Evolutionary conservation across 768 basidiomycete genomes (phyloP), one percentile per base, ranked within the genome.

Genomic region (Polyporus arcularius): DNA sequence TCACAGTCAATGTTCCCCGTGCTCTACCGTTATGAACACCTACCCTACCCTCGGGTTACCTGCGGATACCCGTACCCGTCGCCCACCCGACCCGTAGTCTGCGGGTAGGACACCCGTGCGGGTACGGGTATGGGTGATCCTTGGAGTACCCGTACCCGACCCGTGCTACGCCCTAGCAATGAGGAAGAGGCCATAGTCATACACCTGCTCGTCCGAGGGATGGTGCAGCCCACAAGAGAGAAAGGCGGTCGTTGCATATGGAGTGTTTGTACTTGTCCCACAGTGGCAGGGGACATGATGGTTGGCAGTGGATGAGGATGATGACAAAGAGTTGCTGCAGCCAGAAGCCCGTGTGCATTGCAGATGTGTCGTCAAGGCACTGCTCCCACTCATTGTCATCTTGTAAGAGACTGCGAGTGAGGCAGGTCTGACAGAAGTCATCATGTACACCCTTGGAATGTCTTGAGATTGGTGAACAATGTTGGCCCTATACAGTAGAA

Each of bases 181-280:
- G 3, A 79, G 72, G 63, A 65, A 75, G 5, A 83, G 77, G 15
- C 80, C 79, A 74, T 77, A 80, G 60, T 81, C 77, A 64, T 70
- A 75, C 2, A 76, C 55, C 18, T 75, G 49, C 2, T 74, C 75
- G 1, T 74, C 57, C 14, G 75, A 65, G 1, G 73, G 68, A 18
- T 73, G 39, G 0, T 5, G 31, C 14, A 60, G 46, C 4, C 63
- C 59, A 4, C 63, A 52, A 9, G 10, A 30, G 8, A 43, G 50
- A 2, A 2, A 81, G 66, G 0, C 56, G 56, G 57, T 82, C 77
- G 72, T 82, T 77, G 70, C 79, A 81, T 4, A 82, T 78, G 14
- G 67, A 30, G 0, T 30, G 4, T 12, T 67, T 62, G 57, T 76
- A 82, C 6, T 69, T 58, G 2, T 58, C 35, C 82, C 82, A 83